Conservation (phyloP, 148 eudicot species). For the Rhododendron griersonianum region DNA sequence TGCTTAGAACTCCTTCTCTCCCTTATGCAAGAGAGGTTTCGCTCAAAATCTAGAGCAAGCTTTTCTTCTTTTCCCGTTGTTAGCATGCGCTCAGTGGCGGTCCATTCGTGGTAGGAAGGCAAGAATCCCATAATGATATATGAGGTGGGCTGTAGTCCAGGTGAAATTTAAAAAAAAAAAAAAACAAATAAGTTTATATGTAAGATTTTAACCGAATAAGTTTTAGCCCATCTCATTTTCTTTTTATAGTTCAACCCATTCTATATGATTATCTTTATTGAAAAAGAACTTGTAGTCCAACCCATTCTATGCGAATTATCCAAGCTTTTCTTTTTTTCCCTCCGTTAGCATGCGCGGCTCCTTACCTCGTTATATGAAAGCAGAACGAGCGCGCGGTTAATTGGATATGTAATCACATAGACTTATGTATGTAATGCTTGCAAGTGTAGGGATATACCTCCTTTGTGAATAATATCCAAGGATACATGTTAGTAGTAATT, state of each 20-base stretch:
- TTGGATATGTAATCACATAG: neutral
- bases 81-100: too few species aligned
- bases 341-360: neutral
- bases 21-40: slow-evolving; percentile 14
- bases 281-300: too few species aligned
- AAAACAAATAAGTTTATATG: too few species aligned
- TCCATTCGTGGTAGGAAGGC: too few species aligned
- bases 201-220: too few species aligned
- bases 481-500: neutral
- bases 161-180: too few species aligned
- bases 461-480: neutral
- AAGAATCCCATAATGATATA: too few species aligned
- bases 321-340: slow-evolving; percentile 8
- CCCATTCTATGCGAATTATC: too few species aligned
- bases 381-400: slow-evolving; percentile 3
- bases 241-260: too few species aligned
- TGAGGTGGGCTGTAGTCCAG: too few species aligned
- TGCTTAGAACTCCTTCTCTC: slow-evolving; percentile 29
- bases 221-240: too few species aligned
- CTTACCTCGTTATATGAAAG: neutral
- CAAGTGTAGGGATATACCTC: neutral
- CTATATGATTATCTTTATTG: too few species aligned
- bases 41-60: slow-evolving; percentile 18
- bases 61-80: neutral
- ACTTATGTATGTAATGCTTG: neutral